Evolutionary conservation across 129 eudicot genomes (phyloP).

Genomic region (Tagetes erecta): DNA sequence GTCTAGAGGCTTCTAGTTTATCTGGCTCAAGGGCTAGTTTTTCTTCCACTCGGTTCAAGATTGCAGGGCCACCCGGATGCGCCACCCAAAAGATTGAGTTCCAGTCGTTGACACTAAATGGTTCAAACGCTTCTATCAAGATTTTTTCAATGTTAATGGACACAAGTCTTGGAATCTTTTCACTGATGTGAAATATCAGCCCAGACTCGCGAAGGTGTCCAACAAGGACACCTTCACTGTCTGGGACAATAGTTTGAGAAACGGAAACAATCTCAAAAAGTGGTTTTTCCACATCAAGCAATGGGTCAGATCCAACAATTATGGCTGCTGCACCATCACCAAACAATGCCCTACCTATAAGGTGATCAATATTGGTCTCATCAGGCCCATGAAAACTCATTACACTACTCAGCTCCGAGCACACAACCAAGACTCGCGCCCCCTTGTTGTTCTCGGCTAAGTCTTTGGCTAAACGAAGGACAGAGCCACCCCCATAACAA

Average conservation of each 20-base stretch:
- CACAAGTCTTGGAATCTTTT: conserved; percentile 31
- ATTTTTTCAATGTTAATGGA: conserved; percentile 27
- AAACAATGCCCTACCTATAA: conserved; percentile 37
- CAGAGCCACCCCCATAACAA: conserved; percentile 36
- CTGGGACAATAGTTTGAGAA: conserved; percentile 30
- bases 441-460: conserved; percentile 41
- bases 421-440: conserved; percentile 35
- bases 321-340: conserved; percentile 39
- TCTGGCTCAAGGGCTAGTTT: conserved; percentile 26
- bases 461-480: conserved; percentile 39
- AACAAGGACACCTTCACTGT: conserved; percentile 30
- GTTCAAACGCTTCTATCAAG: conserved; percentile 25
- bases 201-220: conserved; percentile 35
- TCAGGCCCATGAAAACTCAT: conserved; percentile 35
- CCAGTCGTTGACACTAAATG: conserved; percentile 27
- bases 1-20: conserved; percentile 33
- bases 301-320: conserved; percentile 31
- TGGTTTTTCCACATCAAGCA: conserved; percentile 22
- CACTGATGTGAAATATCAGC: conserved; percentile 31
- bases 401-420: conserved; percentile 26
- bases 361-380: conserved; percentile 30
- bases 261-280: conserved; percentile 29
- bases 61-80: conserved; percentile 35
- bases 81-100: conserved; percentile 34
- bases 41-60: conserved; percentile 29